Evolutionary conservation across 1,284 basidiomycete genomes (phyloP).

Genomic region (Marasmius sp.): DNA sequence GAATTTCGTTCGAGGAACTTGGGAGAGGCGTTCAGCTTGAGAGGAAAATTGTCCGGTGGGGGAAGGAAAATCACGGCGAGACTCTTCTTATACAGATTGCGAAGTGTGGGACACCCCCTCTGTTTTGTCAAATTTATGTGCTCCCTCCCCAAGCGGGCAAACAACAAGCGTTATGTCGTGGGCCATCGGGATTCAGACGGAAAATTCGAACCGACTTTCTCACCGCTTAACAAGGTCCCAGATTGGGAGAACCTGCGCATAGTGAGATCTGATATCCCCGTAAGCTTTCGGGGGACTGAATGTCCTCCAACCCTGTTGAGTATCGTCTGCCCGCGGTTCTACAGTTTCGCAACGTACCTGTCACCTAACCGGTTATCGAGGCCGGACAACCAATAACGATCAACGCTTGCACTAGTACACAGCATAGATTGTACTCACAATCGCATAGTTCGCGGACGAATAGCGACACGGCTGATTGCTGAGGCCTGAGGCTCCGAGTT

Average conservation of each 20-base stretch:
- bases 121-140: background rate
- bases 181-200: background rate
- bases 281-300: too few species aligned
- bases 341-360: too few species aligned
- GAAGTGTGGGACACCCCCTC: background rate
- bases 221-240: background rate
- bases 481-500: background rate
- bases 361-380: too few species aligned
- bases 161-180: background rate
- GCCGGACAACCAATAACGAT: too few species aligned
- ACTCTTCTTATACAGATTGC: background rate
- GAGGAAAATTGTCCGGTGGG: background rate
- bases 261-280: background rate
- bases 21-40: background rate
- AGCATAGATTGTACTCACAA: too few species aligned
- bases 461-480: background rate
- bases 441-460: too few species aligned
- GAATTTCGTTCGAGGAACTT: background rate
- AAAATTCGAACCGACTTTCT: background rate
- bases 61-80: background rate
- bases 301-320: too few species aligned
- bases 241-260: background rate
- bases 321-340: too few species aligned
- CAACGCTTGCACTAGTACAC: too few species aligned
- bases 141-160: background rate